Percentiles rank a stretch among this genome's conserved stretches.
These are phyloP conservation scores for Hypoxylon crocopeplum DNA, from an alignment of 495 filamentous ascomycete species.

Conservation along the genomic window DNA sequence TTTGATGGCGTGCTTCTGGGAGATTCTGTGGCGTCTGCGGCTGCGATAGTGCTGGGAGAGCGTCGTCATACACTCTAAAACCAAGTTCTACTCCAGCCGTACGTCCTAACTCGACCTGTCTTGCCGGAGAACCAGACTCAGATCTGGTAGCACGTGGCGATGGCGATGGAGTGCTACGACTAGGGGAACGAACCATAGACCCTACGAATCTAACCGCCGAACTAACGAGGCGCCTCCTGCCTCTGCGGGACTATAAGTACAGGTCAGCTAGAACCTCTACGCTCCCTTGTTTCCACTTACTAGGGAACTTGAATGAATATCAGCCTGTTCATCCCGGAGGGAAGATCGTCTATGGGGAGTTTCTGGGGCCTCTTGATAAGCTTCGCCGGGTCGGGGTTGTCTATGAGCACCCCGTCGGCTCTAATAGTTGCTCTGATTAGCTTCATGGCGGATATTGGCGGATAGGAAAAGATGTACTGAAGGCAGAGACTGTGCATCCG, in stretches of 20 bases:
- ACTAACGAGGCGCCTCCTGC: conserved; percentile 32
- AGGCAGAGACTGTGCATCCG: conserved; percentile 58
- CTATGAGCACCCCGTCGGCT: conserved; percentile 2
- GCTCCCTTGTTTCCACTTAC: conserved; percentile 21
- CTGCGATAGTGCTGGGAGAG: conserved; percentile 55
- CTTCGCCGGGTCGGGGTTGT: conserved; percentile 1
- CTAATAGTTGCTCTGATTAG: conserved; percentile 37
- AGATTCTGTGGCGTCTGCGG: conserved; percentile 64
- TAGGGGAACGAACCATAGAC: conserved; percentile 28
- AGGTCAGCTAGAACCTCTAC: neutral
- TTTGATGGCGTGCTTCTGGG: conserved; percentile 57
- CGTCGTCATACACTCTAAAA: conserved; percentile 60
- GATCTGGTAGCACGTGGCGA: conserved; percentile 8
- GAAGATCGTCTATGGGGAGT: conserved; percentile 38
- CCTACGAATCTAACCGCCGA: conserved; percentile 41
- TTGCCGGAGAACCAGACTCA: conserved; percentile 6
- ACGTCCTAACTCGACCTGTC: conserved; percentile 1
- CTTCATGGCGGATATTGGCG: neutral
- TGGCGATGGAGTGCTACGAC: conserved; percentile 32
- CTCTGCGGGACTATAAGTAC: conserved; percentile 18
- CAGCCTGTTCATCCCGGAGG: conserved; percentile 17
- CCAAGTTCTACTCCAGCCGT: conserved; percentile 15
- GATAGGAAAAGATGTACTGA: conserved; percentile 33
- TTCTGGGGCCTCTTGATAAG: conserved; percentile 20
- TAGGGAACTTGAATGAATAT: conserved; percentile 9